Evolutionary conservation across 371 early-diverging fungal species (phyloP), one percentile per base, ranked within the genome.

Genomic region (Saksenaea vasiformis): DNA sequence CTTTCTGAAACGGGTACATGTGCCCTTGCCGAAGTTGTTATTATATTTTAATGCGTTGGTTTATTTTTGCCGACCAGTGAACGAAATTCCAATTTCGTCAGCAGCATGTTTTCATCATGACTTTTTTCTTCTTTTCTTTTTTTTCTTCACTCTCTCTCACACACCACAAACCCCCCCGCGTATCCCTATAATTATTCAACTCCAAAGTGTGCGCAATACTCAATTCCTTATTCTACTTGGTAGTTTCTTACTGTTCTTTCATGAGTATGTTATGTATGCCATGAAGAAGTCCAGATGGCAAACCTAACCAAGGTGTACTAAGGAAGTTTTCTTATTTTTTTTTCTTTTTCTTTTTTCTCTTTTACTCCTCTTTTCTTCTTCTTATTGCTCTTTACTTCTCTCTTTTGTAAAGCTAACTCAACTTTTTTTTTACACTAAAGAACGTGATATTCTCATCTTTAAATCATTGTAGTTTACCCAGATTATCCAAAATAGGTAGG

Each of bases 101-200:
- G 60, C 7, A 77, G 79, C 26, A 83, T 70, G 5, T 80, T 64
- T 61, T 78, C 80, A 54, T 74, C 78, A 54, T 83, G 17, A 10
- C 27, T 0, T 19, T 19, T 41, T 41, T 10, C 43, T 17, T 15
- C n/a, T 15, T 41, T 41, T 38, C 10, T 38, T 38, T 38, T 38
- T 15, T 15, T 15, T 41, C 43, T 5, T 41, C 43, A 17, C 43
- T 41, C 31, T 31, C 31, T 31, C 7, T 31, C 7, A n/a, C 31
- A 39, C 39, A 39, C n/a, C 39, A 39, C n/a, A 39, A 39, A n/a
- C 11, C n/a, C n/a, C 39, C n/a, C 39, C n/a, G n/a, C n/a, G 39
- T 11, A 39, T 39, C 39, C 31, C 31, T 31, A 31, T 31, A 4
- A 4, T 31, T 31, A 4, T 31, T 31, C 7, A 4, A 2, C 7